Conservation (phyloP, 192 early-diverging fungal species). For the Cladochytrium replicatum region DNA sequence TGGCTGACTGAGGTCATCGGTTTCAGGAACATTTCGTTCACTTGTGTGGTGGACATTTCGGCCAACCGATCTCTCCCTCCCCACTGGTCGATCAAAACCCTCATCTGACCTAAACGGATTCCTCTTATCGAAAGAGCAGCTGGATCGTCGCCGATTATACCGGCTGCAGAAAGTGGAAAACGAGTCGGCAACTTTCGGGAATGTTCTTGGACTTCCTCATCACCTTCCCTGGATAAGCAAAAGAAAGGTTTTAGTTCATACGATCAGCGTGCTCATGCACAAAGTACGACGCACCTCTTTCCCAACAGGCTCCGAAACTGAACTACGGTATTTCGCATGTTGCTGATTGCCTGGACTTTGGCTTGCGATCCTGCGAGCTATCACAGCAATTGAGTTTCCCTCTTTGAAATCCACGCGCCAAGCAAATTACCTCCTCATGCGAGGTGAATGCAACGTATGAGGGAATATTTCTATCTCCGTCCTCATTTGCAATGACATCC, state of each 20-base stretch:
- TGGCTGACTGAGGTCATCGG: no score
- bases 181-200: constrained; percentile 8
- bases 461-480: constrained; percentile 93
- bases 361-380: constrained; percentile 59
- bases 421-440: constrained; percentile 85
- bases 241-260: no score
- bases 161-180: no score
- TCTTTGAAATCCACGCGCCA: no score
- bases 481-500: constrained; percentile 95
- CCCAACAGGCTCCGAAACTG: constrained; percentile 84
- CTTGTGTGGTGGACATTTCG: no score
- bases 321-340: constrained; percentile 78
- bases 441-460: constrained; percentile 85
- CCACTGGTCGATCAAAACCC: no score
- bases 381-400: background rate
- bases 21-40: no score
- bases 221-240: constrained; percentile 29
- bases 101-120: no score
- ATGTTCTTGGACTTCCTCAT: constrained; percentile 30
- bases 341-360: constrained; percentile 73
- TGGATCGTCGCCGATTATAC: no score
- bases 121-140: no score
- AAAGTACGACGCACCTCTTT: constrained; percentile 61
- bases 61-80: no score
- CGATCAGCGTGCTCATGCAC: no score